phyloP scores from a whole-genome alignment of 768 basidiomycete species.

The Serendipita indica region DNA sequence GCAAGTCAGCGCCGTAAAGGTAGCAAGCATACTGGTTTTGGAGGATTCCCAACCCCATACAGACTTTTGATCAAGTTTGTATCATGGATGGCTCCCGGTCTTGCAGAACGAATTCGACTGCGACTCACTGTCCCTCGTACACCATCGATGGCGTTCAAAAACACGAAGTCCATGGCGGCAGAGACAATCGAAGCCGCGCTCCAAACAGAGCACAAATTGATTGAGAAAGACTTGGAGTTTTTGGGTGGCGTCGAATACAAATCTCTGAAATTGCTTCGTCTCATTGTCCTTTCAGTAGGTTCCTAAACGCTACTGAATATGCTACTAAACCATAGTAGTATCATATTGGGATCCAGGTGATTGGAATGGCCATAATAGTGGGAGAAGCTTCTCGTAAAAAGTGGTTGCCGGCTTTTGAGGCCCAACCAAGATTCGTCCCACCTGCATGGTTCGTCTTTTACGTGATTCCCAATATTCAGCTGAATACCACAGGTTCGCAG shows the following conservation, averaged over 20 bases:
- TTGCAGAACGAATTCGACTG: constrained; percentile 41
- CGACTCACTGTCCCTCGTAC: constrained; percentile 67
- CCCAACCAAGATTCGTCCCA: constrained; percentile 39
- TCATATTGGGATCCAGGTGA: constrained; percentile 52
- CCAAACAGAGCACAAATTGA: constrained; percentile 28
- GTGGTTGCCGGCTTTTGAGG: constrained; percentile 47
- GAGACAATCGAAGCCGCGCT: constrained; percentile 26
- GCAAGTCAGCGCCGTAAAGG: constrained; percentile 2
- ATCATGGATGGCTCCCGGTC: constrained; percentile 44
- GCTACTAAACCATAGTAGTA: constrained; percentile 38
- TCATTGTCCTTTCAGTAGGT: constrained; percentile 43
- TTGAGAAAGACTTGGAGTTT: constrained; percentile 74
- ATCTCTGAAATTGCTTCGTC: constrained; percentile 48
- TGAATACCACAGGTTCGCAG: constrained; percentile 46
- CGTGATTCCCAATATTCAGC: background rate
- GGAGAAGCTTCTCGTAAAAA: constrained; percentile 54
- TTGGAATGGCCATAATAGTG: constrained; percentile 57
- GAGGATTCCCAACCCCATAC: constrained; percentile 26
- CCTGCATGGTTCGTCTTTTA: constrained; percentile 43
- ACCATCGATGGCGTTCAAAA: constrained; percentile 29
- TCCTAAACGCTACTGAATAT: constrained; percentile 29
- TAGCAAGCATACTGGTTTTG: constrained; percentile 16
- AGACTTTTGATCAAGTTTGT: constrained; percentile 32
- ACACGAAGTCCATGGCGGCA: constrained; percentile 14
- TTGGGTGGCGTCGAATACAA: constrained; percentile 90